A percentile compares a stretch with the other conserved stretches of the same genome.
phyloP scores from a whole-genome alignment of 768 basidiomycete genomes.

The Pisolithus marmoratus region DNA sequence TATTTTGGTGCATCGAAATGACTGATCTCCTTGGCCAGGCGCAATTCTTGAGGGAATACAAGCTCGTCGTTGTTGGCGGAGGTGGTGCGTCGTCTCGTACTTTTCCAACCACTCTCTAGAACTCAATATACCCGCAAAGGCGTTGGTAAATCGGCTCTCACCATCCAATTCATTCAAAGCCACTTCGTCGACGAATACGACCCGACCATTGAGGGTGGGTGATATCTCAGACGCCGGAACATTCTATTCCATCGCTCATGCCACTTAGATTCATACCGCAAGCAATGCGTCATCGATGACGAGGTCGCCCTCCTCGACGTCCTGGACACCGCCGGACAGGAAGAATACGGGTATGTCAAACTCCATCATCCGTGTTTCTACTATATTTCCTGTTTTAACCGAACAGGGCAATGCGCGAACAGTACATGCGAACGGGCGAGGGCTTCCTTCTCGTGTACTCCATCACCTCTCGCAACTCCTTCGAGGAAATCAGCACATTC shows the following conservation, averaged over 20 bases:
- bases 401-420: constrained; percentile 92
- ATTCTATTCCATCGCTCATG: background rate
- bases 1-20: background rate
- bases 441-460: constrained; percentile 97
- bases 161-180: constrained; percentile 97
- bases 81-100: constrained; percentile 64
- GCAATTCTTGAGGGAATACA: constrained; percentile 93
- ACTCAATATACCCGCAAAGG: constrained; percentile 14
- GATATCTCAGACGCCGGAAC: background rate
- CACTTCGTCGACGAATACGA: constrained; percentile 92
- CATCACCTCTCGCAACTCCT: constrained; percentile 96
- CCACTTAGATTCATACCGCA: constrained; percentile 88
- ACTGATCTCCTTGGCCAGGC: constrained; percentile 40
- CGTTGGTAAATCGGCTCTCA: constrained; percentile 82
- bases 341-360: constrained; percentile 85
- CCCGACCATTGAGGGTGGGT: constrained; percentile 87
- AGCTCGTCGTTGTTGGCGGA: constrained; percentile 97
- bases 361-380: no score
- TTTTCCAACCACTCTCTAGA: background rate
- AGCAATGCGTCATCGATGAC: constrained; percentile 97
- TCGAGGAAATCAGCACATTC: constrained; percentile 95
- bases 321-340: constrained; percentile 95
- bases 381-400: constrained; percentile 2
- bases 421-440: constrained; percentile 98
- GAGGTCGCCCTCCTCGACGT: constrained; percentile 97